These are phyloP conservation scores for Alternaria longipes DNA, from an alignment of 2,329 filamentous ascomycete genomes.

Conservation along the genomic window DNA sequence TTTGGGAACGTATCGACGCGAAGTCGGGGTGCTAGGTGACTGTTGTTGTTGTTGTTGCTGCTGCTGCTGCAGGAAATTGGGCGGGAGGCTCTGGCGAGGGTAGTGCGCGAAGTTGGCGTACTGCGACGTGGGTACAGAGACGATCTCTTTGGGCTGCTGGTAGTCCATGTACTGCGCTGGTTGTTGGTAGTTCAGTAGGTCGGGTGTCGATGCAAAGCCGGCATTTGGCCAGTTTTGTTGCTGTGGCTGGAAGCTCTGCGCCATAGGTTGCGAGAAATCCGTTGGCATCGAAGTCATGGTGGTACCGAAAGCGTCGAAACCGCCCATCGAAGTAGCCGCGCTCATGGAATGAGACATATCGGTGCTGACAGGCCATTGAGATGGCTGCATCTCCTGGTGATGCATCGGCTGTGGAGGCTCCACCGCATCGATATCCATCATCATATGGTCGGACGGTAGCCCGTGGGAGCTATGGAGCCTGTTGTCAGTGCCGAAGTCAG, in stretches of 20 bases:
- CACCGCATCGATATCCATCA: slow-evolving; percentile 50
- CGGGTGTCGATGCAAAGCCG: slow-evolving; percentile 48
- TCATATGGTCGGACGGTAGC: slow-evolving; percentile 38
- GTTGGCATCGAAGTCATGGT: slow-evolving; percentile 44
- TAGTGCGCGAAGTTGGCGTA: slow-evolving; percentile 47
- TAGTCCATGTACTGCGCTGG: slow-evolving; percentile 45
- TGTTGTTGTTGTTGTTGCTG: slow-evolving; percentile 13
- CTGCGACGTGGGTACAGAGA: slow-evolving; percentile 46
- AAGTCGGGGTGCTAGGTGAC: slow-evolving; percentile 24
- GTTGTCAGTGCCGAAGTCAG: slow-evolving; percentile 41
- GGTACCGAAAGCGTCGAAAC: slow-evolving; percentile 41
- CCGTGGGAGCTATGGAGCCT: slow-evolving; percentile 44
- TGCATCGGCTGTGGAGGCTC: slow-evolving; percentile 45
- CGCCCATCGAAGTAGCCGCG: slow-evolving; percentile 39
- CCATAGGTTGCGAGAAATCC: slow-evolving; percentile 45
- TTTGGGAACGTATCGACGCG: slow-evolving; percentile 46
- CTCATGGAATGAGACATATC: slow-evolving; percentile 45
- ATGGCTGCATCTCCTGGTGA: slow-evolving; percentile 38
- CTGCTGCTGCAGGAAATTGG: slow-evolving; percentile 42
- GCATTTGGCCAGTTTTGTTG: slow-evolving; percentile 45
- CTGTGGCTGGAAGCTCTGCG: slow-evolving; percentile 42
- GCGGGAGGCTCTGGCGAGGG: slow-evolving; percentile 47
- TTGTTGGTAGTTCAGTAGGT: slow-evolving; percentile 47
- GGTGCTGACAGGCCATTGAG: slow-evolving; percentile 47
- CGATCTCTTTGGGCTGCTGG: slow-evolving; percentile 40